Evolutionary conservation across 2,329 filamentous ascomycete species (phyloP).

Genomic region (Colletotrichum melonis): DNA sequence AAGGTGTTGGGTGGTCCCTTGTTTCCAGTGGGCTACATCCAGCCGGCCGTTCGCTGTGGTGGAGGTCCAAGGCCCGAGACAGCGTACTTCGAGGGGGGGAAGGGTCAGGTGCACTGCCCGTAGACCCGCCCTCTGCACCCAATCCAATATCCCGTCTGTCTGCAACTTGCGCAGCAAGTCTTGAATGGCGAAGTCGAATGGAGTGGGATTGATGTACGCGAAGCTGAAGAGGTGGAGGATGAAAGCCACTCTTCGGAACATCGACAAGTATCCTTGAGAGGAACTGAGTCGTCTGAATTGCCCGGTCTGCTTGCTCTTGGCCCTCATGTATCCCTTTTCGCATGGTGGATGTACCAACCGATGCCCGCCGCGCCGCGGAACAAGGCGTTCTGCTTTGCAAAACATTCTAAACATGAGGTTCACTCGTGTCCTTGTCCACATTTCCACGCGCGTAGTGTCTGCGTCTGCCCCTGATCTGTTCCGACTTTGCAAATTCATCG

Average conservation of each 20-base stretch:
- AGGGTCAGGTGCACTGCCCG: conserved; percentile 23
- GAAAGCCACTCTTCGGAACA: conserved; percentile 20
- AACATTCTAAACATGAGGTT: conserved; percentile 35
- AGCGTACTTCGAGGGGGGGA: conserved; percentile 7
- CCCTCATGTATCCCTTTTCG: conserved; percentile 3
- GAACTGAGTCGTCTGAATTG: conserved; percentile 20
- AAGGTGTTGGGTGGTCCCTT: conserved; percentile 35
- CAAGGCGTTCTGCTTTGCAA: conserved; percentile 35
- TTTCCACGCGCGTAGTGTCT: conserved; percentile 31
- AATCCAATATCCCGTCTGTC: neutral
- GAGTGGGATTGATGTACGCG: conserved; percentile 23
- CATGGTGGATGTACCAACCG: conserved; percentile 9
- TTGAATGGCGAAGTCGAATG: conserved; percentile 20
- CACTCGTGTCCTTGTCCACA: conserved; percentile 36
- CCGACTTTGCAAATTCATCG: conserved; percentile 36
- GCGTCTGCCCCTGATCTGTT: conserved; percentile 26
- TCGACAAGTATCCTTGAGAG: conserved; percentile 19
- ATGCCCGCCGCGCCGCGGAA: conserved; percentile 27
- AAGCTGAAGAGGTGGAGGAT: conserved; percentile 10
- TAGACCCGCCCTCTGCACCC: conserved; percentile 20
- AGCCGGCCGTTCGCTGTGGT: conserved; percentile 25
- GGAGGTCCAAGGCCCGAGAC: conserved; percentile 22
- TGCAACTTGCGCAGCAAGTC: conserved; percentile 7
- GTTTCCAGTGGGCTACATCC: conserved; percentile 34
- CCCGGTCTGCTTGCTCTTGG: conserved; percentile 12